Base-by-base conservation (phyloP, 345 rosid species). In the Streptanthus diversifolius region DNA sequence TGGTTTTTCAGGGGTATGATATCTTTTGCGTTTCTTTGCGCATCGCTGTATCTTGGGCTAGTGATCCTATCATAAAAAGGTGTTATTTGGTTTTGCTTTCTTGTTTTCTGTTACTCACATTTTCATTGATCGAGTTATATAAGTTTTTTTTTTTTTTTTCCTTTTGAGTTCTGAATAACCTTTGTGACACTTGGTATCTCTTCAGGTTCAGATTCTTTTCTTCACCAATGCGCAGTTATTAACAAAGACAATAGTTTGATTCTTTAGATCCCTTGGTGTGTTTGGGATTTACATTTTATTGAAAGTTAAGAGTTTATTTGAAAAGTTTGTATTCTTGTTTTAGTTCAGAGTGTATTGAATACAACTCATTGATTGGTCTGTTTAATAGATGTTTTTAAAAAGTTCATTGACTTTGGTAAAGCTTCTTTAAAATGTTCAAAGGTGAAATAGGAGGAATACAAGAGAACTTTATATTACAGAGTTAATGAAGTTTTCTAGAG, bases 1-100 rank as follows among this genome's bases (percentile, higher is more conserved):
- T 75, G 76, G 79, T 82, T 48, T 25, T 73, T 88, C 88, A 91
- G 98, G 98, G 97, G 98, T 77, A 83, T 91, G 89, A 89, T 93
- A 80, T 93, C 97, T 44, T 87, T 93, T 73, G 15, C 36, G 12
- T 93, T 93, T 83, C 95, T 93, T 62, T 67, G 82, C 36, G 89
- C 80, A 70, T 79, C 97, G 11, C 74, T 91, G 74, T 93, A 93
- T 80, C 87, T 93, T 58, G 98, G 97, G 19, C 89, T 91, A 49
- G 95, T 93, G 71, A 85, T 93, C 83, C 72, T 93, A 78, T 86
- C 97, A 40, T 89, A 80, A 39, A 60, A 33, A 9, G 56, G 48
- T 68, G 11, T 5, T 37, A 21, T 56, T 59, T 40, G 19, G 33
- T 49, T 49, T 45, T 24, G 35, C 6, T 22, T 36, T 52, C 25